Evolutionary conservation across 768 basidiomycete species (phyloP), one percentile per base, ranked within the genome.

Genomic region (Lactarius vividus): DNA sequence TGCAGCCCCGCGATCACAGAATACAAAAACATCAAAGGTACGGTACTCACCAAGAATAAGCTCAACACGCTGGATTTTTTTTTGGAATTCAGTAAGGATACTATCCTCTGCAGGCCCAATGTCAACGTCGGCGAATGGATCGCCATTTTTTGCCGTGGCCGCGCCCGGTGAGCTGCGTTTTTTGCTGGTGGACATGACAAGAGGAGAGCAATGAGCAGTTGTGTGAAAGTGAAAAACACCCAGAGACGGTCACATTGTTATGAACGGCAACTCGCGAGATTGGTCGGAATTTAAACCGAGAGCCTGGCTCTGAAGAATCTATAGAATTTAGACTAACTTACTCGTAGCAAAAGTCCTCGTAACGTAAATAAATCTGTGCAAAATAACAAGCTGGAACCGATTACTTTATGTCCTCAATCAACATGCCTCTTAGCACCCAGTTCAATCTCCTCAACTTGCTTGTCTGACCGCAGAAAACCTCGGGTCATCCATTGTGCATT

Each of bases 131-230:
- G 84, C 78, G 35, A 91, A 80, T 68, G 86, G 85, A 73, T 76
- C 75, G 18, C 67, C 68, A 28, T 82, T 82, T 75, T 91, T 92
- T 74, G 85, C 85, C n/a, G 80, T 83, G 57, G 90, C 88, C 53
- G 87, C 84, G 13, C 90, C 91, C n/a, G 91, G 88, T 64, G 89
- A 88, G 52, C 83, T 86, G 77, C 92, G 88, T 44, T 81, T 94
- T 72, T 82, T 86, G 70, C 78, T 78, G 68, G 81, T 83, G 57
- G 77, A 75, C 77, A 78, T 78, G 64, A 56, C 60, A 62, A 69
- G 55, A 46, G 16, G 33, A 42, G 56, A 29, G 73, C 64, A 39
- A 39, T 39, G 37, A 39, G 37, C 68, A 66, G 71, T 42, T 44
- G 63, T 61, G 63, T 62, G 40, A 61, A 60, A 62, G 49, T 49